Conservation (phyloP, 805 yeast species). For the Torulaspora microellipsoides region DNA sequence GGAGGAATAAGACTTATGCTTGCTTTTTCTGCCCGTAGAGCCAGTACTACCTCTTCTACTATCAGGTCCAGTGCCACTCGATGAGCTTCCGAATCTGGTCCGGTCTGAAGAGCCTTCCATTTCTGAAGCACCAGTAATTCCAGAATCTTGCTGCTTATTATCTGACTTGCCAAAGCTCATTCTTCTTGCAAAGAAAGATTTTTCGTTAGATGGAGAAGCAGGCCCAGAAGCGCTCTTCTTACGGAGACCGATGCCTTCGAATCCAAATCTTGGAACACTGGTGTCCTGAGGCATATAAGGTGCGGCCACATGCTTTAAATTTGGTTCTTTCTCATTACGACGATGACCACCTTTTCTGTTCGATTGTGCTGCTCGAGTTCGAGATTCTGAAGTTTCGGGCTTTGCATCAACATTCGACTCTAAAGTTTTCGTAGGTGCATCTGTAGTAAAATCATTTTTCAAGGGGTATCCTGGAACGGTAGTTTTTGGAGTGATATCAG, state of each 20-base stretch:
- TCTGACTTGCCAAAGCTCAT: conserved; percentile 6
- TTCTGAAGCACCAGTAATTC: neutral
- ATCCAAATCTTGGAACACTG: conserved; percentile 3
- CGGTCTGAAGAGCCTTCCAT: no score
- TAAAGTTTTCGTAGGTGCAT: no score
- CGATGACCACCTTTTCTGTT: no score
- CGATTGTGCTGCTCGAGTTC: neutral
- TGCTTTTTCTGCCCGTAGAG: neutral
- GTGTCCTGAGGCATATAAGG: conserved; percentile 2
- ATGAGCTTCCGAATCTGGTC: no score
- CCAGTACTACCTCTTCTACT: conserved; percentile 2
- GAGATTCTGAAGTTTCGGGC: neutral
- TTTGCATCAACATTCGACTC: no score
- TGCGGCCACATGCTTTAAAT: no score
- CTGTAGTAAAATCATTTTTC: no score
- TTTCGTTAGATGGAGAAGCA: neutral
- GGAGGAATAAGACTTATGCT: conserved; percentile 1
- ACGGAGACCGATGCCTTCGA: conserved; percentile 3
- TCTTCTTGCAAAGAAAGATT: conserved; percentile 4
- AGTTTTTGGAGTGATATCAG: no score
- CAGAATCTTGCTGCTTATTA: neutral
- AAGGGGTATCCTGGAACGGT: no score
- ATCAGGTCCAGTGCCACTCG: neutral
- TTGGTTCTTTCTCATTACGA: no score
- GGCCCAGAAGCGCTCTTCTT: conserved; percentile 1